Conservation (phyloP, 345 rosid species). For the Salix suchowensis region DNA sequence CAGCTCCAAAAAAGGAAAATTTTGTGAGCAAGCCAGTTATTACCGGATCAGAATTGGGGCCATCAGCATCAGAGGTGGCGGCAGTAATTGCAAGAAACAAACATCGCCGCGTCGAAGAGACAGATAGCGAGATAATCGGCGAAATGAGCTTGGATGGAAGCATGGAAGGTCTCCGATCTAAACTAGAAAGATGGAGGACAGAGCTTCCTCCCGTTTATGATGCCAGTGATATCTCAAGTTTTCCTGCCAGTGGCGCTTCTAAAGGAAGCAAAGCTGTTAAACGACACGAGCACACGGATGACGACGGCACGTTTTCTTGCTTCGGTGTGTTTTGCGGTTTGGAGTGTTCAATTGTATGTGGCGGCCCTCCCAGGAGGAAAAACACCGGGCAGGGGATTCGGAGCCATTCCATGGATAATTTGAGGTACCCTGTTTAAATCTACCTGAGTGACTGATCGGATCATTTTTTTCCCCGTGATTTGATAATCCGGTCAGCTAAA, state of each 20-base stretch:
- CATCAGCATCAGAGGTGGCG: slow-evolving; percentile 86
- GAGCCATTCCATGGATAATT: slow-evolving; percentile 21
- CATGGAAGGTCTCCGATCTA: slow-evolving; percentile 73
- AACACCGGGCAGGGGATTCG: slow-evolving; percentile 15
- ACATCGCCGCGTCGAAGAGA: slow-evolving; percentile 27
- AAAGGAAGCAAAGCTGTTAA: slow-evolving; percentile 11
- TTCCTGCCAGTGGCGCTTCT: slow-evolving; percentile 16
- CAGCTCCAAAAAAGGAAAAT: slow-evolving; percentile 28
- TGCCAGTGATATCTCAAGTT: slow-evolving; percentile 34
- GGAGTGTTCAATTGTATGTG: slow-evolving; percentile 67
- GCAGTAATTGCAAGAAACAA: slow-evolving; percentile 44
- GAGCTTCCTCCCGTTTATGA: slow-evolving; percentile 73
- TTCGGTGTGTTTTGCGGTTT: slow-evolving; percentile 64
- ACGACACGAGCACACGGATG: slow-evolving; percentile 26
- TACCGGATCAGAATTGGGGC: slow-evolving; percentile 76
- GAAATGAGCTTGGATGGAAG: slow-evolving; percentile 61
- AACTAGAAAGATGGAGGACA: slow-evolving; percentile 73
- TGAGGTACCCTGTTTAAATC: slow-evolving; percentile 12
- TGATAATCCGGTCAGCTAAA: not conserved
- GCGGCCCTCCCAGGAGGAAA: slow-evolving; percentile 25
- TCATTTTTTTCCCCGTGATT: not conserved
- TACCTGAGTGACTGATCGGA: not conserved
- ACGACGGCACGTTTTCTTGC: slow-evolving; percentile 58
- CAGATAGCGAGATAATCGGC: slow-evolving; percentile 46
- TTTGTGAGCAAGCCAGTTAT: slow-evolving; percentile 22